These are phyloP conservation scores for Ophiostoma fasciatum DNA, from an alignment of 2,329 filamentous ascomycete species.

Conservation along the genomic window DNA sequence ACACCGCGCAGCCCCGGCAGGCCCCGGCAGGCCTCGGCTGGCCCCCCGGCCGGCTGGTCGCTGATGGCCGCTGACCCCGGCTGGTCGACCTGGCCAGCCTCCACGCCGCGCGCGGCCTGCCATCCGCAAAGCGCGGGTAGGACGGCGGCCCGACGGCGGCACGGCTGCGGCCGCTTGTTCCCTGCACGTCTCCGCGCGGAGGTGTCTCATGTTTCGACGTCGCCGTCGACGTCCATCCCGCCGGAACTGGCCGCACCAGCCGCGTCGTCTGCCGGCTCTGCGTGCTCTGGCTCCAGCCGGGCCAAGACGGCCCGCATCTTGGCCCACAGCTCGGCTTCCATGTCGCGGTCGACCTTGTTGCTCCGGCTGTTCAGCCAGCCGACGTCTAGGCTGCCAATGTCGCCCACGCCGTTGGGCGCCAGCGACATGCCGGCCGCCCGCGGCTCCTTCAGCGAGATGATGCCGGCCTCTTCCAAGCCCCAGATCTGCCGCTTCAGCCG, in stretches of 20 bases:
- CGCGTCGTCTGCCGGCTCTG: no score
- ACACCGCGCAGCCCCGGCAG: no score
- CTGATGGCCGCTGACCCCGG: no score
- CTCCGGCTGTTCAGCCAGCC: conserved; percentile 82
- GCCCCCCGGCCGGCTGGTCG: no score
- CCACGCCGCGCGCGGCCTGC: no score
- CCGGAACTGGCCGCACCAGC: background rate
- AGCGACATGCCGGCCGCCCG: conserved; percentile 18
- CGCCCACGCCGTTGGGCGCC: conserved; percentile 39
- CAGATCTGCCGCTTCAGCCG: conserved; percentile 61
- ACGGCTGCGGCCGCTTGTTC: no score
- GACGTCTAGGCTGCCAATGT: conserved; percentile 55
- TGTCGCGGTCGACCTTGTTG: conserved; percentile 65
- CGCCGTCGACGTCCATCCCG: conserved; percentile 1
- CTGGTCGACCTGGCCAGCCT: no score
- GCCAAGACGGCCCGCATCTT: conserved; percentile 42
- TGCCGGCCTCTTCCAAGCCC: conserved; percentile 67
- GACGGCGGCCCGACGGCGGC: no score
- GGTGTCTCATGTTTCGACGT: no score
- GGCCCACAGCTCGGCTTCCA: conserved; percentile 68
- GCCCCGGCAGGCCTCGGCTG: no score
- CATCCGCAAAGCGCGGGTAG: no score
- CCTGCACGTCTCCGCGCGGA: no score
- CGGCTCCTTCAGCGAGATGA: conserved; percentile 39
- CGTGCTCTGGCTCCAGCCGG: conserved; percentile 13